Conservation (phyloP, 2,329 filamentous ascomycete species). For the Alternaria viburni region DNA sequence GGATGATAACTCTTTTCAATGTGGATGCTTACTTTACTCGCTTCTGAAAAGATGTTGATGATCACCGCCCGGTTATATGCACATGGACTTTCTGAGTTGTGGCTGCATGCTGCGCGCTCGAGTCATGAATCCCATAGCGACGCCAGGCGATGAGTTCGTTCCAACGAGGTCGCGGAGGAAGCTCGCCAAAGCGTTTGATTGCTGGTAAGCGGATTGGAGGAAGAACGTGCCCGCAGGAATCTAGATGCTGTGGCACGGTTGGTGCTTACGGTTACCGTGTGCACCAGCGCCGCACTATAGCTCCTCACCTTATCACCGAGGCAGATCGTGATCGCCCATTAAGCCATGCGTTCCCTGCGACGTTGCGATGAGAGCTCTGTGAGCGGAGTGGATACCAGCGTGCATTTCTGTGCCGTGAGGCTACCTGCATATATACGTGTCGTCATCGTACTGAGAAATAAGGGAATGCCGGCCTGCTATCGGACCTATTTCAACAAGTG, state of each 20-base stretch:
- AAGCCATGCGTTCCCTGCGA: conserved; percentile 6
- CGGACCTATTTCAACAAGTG: conserved; percentile 20
- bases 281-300: neutral
- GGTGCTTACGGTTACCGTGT: conserved; percentile 3
- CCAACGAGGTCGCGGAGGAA: conserved; percentile 6
- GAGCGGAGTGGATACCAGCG: conserved; percentile 19
- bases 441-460: conserved; percentile 27
- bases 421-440: conserved; percentile 34
- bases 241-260: conserved; percentile 11
- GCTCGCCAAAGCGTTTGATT: conserved; percentile 6
- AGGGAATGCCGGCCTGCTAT: conserved; percentile 8
- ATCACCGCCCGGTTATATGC: conserved; percentile 25
- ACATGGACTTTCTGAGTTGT: conserved; percentile 13
- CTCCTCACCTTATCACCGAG: conserved; percentile 20
- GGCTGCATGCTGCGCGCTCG: conserved; percentile 16
- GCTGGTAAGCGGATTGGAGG: conserved; percentile 23
- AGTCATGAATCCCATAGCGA: neutral
- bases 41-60: neutral
- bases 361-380: conserved; percentile 3
- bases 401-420: conserved; percentile 23
- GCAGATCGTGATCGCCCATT: conserved; percentile 17
- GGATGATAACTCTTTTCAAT: neutral
- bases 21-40: neutral
- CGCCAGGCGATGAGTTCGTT: neutral
- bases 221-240: conserved; percentile 15